Percentiles rank a stretch among this genome's conserved stretches.
phyloP scores from a whole-genome alignment of 2,329 filamentous ascomycete genomes.

The Tolypocladium ovalisporum region DNA sequence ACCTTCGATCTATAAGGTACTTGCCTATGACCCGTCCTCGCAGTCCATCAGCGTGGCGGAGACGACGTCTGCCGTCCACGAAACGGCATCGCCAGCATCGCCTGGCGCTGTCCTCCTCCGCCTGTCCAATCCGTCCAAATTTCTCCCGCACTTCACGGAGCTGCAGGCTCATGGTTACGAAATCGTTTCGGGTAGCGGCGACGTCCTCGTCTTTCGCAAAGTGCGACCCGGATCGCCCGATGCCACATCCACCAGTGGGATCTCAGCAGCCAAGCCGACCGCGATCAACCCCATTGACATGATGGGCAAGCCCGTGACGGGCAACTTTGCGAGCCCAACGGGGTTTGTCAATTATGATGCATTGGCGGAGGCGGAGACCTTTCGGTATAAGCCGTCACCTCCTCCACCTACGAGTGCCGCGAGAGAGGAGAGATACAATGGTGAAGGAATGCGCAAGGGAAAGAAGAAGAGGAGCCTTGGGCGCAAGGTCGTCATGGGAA shows the following conservation, averaged over 20 bases:
- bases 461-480: constrained; percentile 28
- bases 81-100: constrained; percentile 37
- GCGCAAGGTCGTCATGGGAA: constrained; percentile 41
- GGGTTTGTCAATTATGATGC: constrained; percentile 53
- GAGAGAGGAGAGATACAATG: constrained; percentile 21
- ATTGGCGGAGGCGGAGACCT: constrained; percentile 13
- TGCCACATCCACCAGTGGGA: constrained; percentile 4
- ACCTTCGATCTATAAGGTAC: constrained; percentile 43
- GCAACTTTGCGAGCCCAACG: constrained; percentile 52
- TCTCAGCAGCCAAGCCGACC: neutral
- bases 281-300: constrained; percentile 49
- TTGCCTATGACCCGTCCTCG: constrained; percentile 52
- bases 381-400: constrained; percentile 18
- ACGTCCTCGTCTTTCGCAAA: constrained; percentile 58
- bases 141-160: constrained; percentile 50
- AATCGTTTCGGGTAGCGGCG: constrained; percentile 50
- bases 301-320: constrained; percentile 36
- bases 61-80: constrained; percentile 43
- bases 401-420: constrained; percentile 20
- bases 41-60: constrained; percentile 48
- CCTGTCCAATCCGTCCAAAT: constrained; percentile 52
- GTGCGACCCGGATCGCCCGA: constrained; percentile 19
- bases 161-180: constrained; percentile 54
- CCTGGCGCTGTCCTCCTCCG: constrained; percentile 50
- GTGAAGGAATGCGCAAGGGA: constrained; percentile 22